A percentile compares a stretch with the other conserved stretches of the same genome.
phyloP scores from a whole-genome alignment of 1,284 basidiomycete genomes.

The Fistulinella cinereoalba region DNA sequence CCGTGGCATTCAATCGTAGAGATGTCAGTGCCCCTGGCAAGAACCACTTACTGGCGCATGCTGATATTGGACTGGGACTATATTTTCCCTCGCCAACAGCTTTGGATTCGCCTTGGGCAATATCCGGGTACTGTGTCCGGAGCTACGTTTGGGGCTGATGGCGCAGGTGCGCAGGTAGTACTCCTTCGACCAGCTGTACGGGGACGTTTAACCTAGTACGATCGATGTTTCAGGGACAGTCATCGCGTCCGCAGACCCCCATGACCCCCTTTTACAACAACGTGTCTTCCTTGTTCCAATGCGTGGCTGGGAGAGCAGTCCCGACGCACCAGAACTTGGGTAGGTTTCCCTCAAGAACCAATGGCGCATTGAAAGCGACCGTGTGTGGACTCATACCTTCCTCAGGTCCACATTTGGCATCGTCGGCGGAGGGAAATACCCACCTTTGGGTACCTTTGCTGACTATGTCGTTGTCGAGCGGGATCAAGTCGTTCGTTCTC shows the following conservation, averaged over 20 bases:
- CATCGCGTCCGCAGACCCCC: slow-evolving; percentile 49
- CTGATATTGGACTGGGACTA: not conserved
- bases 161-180: slow-evolving; percentile 50
- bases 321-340: slow-evolving; percentile 53
- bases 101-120: slow-evolving; percentile 70
- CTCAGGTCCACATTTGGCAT: slow-evolving; percentile 49
- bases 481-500: slow-evolving; percentile 65
- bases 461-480: slow-evolving; percentile 75
- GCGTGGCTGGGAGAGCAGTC: slow-evolving; percentile 71
- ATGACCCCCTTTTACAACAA: slow-evolving; percentile 57
- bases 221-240: slow-evolving; percentile 49
- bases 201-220: not conserved
- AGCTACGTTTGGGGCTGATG: slow-evolving; percentile 69
- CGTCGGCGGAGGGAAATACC: slow-evolving; percentile 53
- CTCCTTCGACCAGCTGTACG: not conserved
- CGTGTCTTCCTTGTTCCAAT: slow-evolving; percentile 76
- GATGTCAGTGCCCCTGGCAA: slow-evolving; percentile 50
- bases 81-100: slow-evolving; percentile 38
- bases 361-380: not conserved
- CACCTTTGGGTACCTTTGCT: slow-evolving; percentile 68
- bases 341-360: not conserved
- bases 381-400: not conserved
- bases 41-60: too few species aligned
- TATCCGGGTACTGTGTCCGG: slow-evolving; percentile 68
- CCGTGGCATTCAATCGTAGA: slow-evolving; percentile 76